Evolutionary conservation across 2,329 filamentous ascomycete genomes (phyloP), one percentile per base, ranked within the genome.

Genomic region (Penicillium sp.): DNA sequence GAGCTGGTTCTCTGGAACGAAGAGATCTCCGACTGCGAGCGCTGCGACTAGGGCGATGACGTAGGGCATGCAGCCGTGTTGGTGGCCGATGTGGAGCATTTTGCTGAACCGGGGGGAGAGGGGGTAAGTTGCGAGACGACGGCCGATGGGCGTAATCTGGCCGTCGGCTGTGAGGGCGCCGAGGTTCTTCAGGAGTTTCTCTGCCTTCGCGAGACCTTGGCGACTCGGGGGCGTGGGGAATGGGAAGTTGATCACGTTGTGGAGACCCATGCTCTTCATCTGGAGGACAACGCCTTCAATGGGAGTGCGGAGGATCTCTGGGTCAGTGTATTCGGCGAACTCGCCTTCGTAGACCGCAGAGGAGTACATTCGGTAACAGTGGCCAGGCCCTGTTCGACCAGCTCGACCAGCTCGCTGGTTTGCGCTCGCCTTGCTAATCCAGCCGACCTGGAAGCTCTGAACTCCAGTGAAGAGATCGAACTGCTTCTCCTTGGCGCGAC

Each of bases 351-450:
- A 99, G 0, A 99, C 88, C 0, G 94, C 94, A 12, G 91, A 96
- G 0, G 92, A 97, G 75, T 96, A 99, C 5, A 99, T 77, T 54
- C 91, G 82, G 77, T 97, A 99, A 75, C 93, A 97, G 74, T 99
- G 95, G 8, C 94, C 94, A 1, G 94, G 92, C 0, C 91, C 93
- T 4, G 93, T 99, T 80, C 94, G 88, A 60, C 95, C 94, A 55
- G 94, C 94, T 82, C 94, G 90, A 76, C 94, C 94, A 56, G 91
- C 86, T 71, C 94, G 84, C 74, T 99, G 94, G 62, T 87, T 89
- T 8, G 94, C 93, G 71, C 91, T 96, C 28, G 94, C 94, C 77
- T 99, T 97, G 77, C 92, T 97, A 70, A 97, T 95, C 91, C 93
- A 99, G 38, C 89, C 88, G 50, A 99, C 85, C 66, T 96, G 89